Conservation (phyloP, 2,329 filamentous ascomycete genomes). For the Penicillium brasilianum region DNA sequence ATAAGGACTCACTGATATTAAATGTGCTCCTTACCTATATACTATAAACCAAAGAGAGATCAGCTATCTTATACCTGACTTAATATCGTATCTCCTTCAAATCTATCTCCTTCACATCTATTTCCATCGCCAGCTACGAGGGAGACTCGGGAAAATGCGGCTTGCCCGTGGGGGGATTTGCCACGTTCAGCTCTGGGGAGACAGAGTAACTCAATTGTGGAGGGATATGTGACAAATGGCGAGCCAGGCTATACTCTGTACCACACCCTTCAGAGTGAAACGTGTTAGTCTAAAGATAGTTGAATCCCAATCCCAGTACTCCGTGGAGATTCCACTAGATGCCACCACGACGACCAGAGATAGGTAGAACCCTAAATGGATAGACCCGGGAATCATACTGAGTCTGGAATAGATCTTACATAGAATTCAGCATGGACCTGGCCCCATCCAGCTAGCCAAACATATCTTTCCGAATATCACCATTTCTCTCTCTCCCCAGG, state of each 20-base stretch:
- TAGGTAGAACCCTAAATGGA: background rate
- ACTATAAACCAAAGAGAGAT: no score
- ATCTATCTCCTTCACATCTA: no score
- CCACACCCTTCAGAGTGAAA: background rate
- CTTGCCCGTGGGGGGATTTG: background rate
- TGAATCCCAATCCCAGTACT: background rate
- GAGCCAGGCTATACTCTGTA: background rate
- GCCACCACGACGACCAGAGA: conserved; percentile 8
- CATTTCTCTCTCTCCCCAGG: background rate
- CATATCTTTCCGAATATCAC: no score
- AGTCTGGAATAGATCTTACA: background rate
- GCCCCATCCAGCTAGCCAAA: conserved; percentile 3
- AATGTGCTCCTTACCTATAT: no score
- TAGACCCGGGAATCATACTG: background rate
- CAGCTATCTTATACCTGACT: no score
- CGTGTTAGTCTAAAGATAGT: background rate
- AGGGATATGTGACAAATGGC: background rate
- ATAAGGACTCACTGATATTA: no score
- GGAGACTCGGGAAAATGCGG: background rate
- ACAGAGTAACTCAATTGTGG: background rate
- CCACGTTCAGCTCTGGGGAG: background rate
- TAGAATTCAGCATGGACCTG: background rate
- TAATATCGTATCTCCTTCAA: no score
- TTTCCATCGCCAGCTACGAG: no score
- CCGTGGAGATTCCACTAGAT: conserved; percentile 3